Evolutionary conservation across 2,329 filamentous ascomycete genomes (phyloP).

Genomic region (Ascochyta fabae): DNA sequence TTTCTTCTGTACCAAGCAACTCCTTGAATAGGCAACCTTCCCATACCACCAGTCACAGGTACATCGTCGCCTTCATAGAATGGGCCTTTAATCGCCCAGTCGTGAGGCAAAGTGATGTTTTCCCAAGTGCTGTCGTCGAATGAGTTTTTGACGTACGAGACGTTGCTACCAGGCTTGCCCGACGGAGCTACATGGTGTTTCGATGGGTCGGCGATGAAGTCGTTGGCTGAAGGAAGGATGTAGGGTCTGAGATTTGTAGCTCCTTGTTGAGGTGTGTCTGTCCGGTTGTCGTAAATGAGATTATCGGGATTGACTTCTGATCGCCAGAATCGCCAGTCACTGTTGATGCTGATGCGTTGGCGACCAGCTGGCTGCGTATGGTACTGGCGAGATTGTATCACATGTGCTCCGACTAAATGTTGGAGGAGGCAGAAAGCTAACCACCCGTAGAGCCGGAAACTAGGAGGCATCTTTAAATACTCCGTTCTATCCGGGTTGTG

Average conservation of each 20-base stretch:
- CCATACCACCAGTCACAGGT: slow-evolving; percentile 49
- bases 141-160: slow-evolving; percentile 33
- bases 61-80: slow-evolving; percentile 35
- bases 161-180: slow-evolving; percentile 24
- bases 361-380: slow-evolving; percentile 10
- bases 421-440: not conserved
- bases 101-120: slow-evolving; percentile 52
- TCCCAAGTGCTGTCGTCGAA: slow-evolving; percentile 54
- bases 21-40: slow-evolving; percentile 56
- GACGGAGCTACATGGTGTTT: slow-evolving; percentile 39
- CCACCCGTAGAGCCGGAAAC: not conserved
- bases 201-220: slow-evolving; percentile 45
- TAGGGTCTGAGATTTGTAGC: slow-evolving; percentile 43
- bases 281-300: slow-evolving; percentile 36
- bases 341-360: slow-evolving; percentile 42
- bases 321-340: slow-evolving; percentile 48
- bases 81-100: slow-evolving; percentile 57
- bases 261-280: slow-evolving; percentile 11
- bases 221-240: slow-evolving; percentile 51
- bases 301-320: slow-evolving; percentile 44
- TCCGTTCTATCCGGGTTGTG: too few species aligned
- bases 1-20: slow-evolving; percentile 59
- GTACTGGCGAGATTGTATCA: not conserved
- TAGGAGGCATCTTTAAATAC: not conserved
- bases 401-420: not conserved